Base-by-base conservation (phyloP, 305 asterid species). In the Rubia tinctorum region DNA sequence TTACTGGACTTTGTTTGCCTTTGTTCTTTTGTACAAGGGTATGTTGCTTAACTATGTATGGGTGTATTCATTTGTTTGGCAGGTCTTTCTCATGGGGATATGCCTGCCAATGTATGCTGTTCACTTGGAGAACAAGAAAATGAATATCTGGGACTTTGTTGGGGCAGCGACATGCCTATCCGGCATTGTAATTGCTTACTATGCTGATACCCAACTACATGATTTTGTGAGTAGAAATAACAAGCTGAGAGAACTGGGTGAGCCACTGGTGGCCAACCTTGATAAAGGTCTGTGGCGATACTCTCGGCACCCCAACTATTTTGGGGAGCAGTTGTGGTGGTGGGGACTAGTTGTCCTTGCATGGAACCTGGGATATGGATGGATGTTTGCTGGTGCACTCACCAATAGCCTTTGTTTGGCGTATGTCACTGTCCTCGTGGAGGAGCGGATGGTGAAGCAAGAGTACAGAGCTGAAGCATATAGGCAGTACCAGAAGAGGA, bases 241-340 rank as follows among this genome's bases (percentile, higher is more conserved):
- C 37, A 71, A 71, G 71, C 75, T 87, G 67, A 91, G 85, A 79
- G 68, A 80, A 77, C 81, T 79, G 2, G 88, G 93, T 44, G 68
- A 83, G 80, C 82, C 84, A 20, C 34, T 80, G 72, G 87, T 89
- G 66, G 90, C 85, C 8, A 82, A 69, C 83, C 96, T 93, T n/a
- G 96, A 93, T 51, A 73, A 76, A 62, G 98, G 98, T 49, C 80
- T 90, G 42, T 91, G 99, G 99, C 69, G 42, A 66, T 90, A 83
- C 82, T 91, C 97, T 1, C 82, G 96, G 2, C 99, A 94, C 75
- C 99, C 97, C 2, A 94, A 94, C 86, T 94, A 94, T 73, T 83
- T 94, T 10, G 99, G 97, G 6, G 99, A 94, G 89, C 99, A 94
- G 80, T 56, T 94, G 73, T 94, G 97, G 98, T 93, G 98, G 98